These are phyloP conservation scores for Aristolochia fimbriata DNA, from an alignment of 164 flowering plant genomes.

Conservation along the genomic window DNA sequence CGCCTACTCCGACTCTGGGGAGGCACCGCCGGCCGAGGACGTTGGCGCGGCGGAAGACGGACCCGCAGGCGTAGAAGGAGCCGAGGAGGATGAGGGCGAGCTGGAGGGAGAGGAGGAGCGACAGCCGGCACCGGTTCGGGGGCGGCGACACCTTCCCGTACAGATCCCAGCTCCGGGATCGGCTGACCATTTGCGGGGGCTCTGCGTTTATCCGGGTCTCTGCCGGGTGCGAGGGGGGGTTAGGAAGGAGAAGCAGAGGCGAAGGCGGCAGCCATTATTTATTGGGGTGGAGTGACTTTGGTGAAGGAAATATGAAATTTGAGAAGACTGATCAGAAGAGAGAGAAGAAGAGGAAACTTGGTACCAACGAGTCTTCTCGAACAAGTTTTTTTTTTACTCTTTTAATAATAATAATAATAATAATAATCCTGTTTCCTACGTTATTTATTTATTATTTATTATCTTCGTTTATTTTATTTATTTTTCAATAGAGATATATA, in stretches of 20 bases:
- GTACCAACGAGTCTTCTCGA: not conserved
- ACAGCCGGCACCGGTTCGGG: constrained; percentile 1
- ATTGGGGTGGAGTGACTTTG: not conserved
- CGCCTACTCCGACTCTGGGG: too few species aligned
- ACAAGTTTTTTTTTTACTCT: not conserved
- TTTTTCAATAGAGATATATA: too few species aligned
- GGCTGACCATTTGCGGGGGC: constrained; percentile 1
- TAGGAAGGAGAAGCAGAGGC: not conserved
- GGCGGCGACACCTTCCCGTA: not conserved
- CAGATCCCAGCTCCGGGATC: constrained; percentile 3
- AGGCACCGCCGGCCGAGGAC: constrained; percentile 11
- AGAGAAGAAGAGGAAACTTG: too few species aligned
- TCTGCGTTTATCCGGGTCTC: not conserved
- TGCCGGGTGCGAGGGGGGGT: too few species aligned
- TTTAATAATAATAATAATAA: too few species aligned
- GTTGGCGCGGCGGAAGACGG: constrained; percentile 13
- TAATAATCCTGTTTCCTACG: too few species aligned
- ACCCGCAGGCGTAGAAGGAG: constrained; percentile 1
- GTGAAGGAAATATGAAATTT: not conserved
- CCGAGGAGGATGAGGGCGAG: constrained; percentile 1
- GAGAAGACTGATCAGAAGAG: too few species aligned
- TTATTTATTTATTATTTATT: too few species aligned
- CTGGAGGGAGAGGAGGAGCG: not conserved
- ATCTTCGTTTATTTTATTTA: too few species aligned
- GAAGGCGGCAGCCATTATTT: not conserved